phyloP scores from a whole-genome alignment of 129 eudicot species.

The Artemisia tridentata region DNA sequence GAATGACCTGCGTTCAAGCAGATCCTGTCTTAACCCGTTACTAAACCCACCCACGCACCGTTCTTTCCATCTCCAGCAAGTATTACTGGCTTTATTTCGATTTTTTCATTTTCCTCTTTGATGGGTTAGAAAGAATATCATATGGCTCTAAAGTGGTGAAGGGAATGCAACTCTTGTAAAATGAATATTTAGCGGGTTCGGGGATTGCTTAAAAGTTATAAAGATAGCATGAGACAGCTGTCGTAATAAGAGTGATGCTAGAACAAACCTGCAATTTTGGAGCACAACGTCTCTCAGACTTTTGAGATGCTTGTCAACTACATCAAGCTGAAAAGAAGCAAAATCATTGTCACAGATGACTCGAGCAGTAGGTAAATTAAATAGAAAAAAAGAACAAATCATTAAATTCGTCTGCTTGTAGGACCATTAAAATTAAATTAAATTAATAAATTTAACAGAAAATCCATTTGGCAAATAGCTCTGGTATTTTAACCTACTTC shows the following conservation, averaged over 20 bases:
- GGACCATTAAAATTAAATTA: not conserved
- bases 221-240: not conserved
- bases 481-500: conserved; percentile 45
- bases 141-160: not conserved
- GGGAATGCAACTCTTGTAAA: not conserved
- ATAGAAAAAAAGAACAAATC: not conserved
- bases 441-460: not conserved
- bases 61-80: too few species aligned
- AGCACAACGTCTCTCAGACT: conserved; percentile 63
- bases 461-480: not conserved
- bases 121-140: not conserved
- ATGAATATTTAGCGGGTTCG: not conserved
- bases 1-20: too few species aligned
- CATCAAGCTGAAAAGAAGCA: conserved; percentile 55
- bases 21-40: too few species aligned
- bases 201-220: not conserved
- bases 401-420: not conserved
- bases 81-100: too few species aligned
- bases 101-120: not conserved
- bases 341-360: not conserved
- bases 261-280: conserved; percentile 73
- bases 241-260: not conserved
- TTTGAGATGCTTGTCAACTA: conserved; percentile 52
- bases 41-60: too few species aligned
- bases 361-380: too few species aligned